phyloP scores from a whole-genome alignment of 768 basidiomycete species.

The Rhizopogon vinicolor region DNA sequence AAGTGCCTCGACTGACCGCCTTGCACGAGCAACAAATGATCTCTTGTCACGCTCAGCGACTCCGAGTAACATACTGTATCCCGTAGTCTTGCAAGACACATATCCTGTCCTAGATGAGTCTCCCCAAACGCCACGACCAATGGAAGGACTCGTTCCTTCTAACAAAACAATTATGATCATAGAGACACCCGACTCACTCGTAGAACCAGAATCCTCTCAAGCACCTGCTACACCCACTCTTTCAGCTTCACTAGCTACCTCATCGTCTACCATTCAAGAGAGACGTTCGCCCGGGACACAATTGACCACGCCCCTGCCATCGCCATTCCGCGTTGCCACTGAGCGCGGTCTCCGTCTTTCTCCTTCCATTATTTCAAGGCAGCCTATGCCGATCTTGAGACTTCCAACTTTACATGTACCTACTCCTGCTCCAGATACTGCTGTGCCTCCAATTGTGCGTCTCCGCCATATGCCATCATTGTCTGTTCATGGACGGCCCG shows the following conservation, averaged over 20 bases:
- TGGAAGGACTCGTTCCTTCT: slow-evolving; percentile 5
- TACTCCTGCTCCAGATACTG: slow-evolving; percentile 8
- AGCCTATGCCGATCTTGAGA: slow-evolving; percentile 42
- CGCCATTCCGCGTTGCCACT: slow-evolving; percentile 19
- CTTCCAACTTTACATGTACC: slow-evolving; percentile 44
- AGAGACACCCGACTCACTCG: background rate
- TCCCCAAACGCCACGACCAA: slow-evolving; percentile 11
- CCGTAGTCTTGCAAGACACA: background rate
- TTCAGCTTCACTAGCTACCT: background rate
- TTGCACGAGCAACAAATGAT: background rate
- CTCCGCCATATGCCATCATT: slow-evolving; percentile 55
- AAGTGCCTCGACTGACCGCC: slow-evolving; percentile 6
- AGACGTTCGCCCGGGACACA: slow-evolving; percentile 6
- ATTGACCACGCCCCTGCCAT: slow-evolving; percentile 12
- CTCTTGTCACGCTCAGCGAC: background rate
- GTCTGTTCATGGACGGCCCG: slow-evolving; percentile 31
- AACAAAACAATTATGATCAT: slow-evolving; percentile 7
- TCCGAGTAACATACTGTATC: background rate
- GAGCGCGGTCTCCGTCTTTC: slow-evolving; percentile 39
- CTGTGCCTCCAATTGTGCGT: slow-evolving; percentile 21
- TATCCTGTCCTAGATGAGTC: background rate
- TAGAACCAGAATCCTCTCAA: background rate
- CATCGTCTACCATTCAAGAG: slow-evolving; percentile 1
- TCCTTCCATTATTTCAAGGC: slow-evolving; percentile 41
- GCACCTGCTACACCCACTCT: background rate